Base-by-base conservation (phyloP, 257 asterid genomes). In the Osmanthus fragrans region DNA sequence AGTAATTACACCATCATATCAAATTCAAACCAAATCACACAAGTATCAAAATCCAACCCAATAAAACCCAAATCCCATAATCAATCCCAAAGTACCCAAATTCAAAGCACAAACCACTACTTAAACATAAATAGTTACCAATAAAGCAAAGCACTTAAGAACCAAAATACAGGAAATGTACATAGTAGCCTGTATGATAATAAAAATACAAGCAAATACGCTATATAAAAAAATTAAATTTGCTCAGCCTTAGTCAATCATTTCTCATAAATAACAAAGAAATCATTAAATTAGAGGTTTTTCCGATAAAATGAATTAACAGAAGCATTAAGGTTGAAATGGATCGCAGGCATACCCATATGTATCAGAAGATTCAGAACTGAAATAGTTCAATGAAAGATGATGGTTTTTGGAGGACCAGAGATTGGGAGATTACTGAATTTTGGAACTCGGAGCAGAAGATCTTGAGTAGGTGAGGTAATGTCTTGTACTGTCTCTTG, bases 261-360 rank as follows among this genome's bases (percentile, higher is more conserved):
- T 42, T 32, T 37, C 25, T 42, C 36, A 81, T 66, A 63, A 80
- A 82, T 79, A 76, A 75, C 34, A 29, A 73, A 75, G 82, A 67
- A 77, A 88, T 79, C 87, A 85, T 81, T 74, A 18, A 75, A 73
- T 2, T 6, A 68, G 68, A 30, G 78, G 34, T 34, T 54, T 66
- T 69, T 10, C 72, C 19, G 45, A 77, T 39, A 6, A 18, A 60
- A 54, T 34, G 39, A 9, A 29, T 16, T 34, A n/a, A 51, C 70
- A 33, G 49, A 78, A 76, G 12, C 34, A 21, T 29, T 42, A 66
- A 70, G 73, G 77, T 5, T 45, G 13, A 74, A 79, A 73, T 47
- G 76, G 85, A 88, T 87, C 88, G 27, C 27, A 47, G 10, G 70
- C 84, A 39, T 81, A 87, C 96, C 93, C 93, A 88, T 90, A 82